These are phyloP conservation scores for Lipomyces mesembrius DNA, from an alignment of 805 yeast species.

Conservation along the genomic window DNA sequence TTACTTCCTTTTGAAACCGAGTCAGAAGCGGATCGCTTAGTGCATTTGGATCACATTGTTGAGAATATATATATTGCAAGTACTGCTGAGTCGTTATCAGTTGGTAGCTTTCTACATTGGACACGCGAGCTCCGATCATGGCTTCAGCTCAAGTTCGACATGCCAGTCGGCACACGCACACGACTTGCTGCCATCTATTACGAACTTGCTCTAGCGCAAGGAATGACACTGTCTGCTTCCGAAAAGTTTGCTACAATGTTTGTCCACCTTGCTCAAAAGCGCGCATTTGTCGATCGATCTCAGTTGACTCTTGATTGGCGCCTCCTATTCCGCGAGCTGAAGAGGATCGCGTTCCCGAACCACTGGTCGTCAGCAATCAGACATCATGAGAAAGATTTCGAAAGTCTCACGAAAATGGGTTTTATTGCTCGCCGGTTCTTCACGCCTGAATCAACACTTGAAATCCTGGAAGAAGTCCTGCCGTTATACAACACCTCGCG, in stretches of 20 bases:
- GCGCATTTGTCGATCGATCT: constrained; percentile 47
- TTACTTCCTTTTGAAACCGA: constrained; percentile 79
- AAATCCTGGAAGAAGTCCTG: constrained; percentile 40
- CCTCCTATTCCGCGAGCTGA: constrained; percentile 50
- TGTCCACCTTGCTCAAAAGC: constrained; percentile 59
- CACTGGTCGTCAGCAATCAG: constrained; percentile 3
- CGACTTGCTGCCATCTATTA: constrained; percentile 71
- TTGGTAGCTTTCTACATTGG: constrained; percentile 80
- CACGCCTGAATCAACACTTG: constrained; percentile 32
- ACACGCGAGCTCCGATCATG: constrained; percentile 82
- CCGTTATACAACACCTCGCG: constrained; percentile 36
- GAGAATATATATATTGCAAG: constrained; percentile 79
- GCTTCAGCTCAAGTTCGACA: constrained; percentile 73
- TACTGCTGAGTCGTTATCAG: constrained; percentile 70
- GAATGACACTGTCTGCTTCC: constrained; percentile 70
- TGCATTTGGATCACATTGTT: constrained; percentile 77
- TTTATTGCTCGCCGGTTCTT: constrained; percentile 40
- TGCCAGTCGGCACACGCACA: constrained; percentile 70
- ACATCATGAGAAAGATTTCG: constrained; percentile 17
- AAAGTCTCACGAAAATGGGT: constrained; percentile 26
- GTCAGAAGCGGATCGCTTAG: constrained; percentile 66
- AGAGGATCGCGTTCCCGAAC: constrained; percentile 37
- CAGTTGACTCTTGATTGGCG: constrained; percentile 60
- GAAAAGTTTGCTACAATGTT: constrained; percentile 67
- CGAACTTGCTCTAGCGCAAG: constrained; percentile 63